Evolutionary conservation across 2,329 filamentous ascomycete genomes (phyloP).

Genomic region (Paracamarosporium sp.): DNA sequence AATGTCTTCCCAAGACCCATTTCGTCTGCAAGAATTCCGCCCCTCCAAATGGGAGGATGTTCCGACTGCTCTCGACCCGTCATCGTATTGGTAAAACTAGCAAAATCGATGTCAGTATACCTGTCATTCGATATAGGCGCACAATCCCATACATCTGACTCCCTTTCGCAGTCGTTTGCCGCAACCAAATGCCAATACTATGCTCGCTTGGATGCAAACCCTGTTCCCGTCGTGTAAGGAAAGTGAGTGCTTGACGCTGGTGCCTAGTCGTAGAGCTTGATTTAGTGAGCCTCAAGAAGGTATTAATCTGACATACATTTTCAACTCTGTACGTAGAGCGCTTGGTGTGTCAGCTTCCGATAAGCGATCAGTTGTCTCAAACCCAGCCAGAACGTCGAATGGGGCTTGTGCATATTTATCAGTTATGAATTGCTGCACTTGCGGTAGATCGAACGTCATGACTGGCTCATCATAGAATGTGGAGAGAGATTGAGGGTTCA

Average conservation of each 20-base stretch:
- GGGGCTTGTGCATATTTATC: neutral
- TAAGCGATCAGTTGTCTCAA: constrained; percentile 8
- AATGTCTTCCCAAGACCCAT: constrained; percentile 29
- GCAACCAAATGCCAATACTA: neutral
- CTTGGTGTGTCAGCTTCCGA: neutral
- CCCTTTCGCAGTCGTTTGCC: neutral
- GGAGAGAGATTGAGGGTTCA: constrained; percentile 17
- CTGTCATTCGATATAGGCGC: no score
- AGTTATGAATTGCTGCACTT: neutral
- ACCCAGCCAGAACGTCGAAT: constrained; percentile 6
- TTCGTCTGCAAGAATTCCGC: constrained; percentile 24
- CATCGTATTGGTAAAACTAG: constrained; percentile 14
- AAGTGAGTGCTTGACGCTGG: neutral
- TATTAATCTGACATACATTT: constrained; percentile 1
- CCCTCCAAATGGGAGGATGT: constrained; percentile 13
- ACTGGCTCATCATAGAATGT: neutral
- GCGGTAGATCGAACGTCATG: constrained; percentile 18
- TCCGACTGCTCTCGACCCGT: constrained; percentile 10
- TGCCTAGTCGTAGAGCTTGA: neutral
- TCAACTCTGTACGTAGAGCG: constrained; percentile 4
- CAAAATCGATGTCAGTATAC: no score
- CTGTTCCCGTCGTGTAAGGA: neutral
- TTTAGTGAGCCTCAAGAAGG: neutral
- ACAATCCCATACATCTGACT: constrained; percentile 2
- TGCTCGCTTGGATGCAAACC: neutral